A percentile compares a stretch with the other conserved stretches of the same genome.
Conservation (phyloP, 345 rosid species). For the Eucalyptus rudis region DNA sequence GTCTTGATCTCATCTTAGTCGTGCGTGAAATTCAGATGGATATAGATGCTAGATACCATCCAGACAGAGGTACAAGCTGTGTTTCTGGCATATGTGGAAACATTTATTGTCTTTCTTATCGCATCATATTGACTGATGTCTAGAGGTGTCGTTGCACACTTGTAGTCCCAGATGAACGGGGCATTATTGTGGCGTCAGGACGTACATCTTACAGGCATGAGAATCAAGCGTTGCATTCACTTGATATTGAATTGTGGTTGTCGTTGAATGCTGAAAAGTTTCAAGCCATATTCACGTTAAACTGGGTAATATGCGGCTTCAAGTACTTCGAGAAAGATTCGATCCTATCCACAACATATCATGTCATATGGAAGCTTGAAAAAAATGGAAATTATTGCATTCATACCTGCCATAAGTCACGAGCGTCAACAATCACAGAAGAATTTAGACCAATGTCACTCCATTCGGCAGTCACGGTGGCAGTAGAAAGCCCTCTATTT, state of each 20-base stretch:
- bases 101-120: not conserved
- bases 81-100: not conserved
- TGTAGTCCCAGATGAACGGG: not conserved
- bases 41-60: not conserved
- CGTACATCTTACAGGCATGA: slow-evolving; percentile 27
- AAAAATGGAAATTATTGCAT: not conserved
- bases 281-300: not conserved
- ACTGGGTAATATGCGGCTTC: not conserved
- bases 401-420: slow-evolving; percentile 78
- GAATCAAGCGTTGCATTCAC: slow-evolving; percentile 12
- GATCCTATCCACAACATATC: not conserved
- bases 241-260: not conserved
- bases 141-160: not conserved
- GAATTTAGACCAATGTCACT: slow-evolving; percentile 49
- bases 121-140: not conserved
- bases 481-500: slow-evolving; percentile 29
- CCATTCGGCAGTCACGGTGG: slow-evolving; percentile 52
- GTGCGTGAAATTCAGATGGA: not conserved
- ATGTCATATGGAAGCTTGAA: not conserved
- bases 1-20: not conserved
- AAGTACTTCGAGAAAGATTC: not conserved
- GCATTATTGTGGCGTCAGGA: slow-evolving; percentile 3
- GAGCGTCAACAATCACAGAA: slow-evolving; percentile 26
- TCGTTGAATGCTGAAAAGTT: not conserved
- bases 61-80: not conserved